phyloP scores from a whole-genome alignment of 371 early-diverging fungal genomes.

The Rhizopus delemar region DNA sequence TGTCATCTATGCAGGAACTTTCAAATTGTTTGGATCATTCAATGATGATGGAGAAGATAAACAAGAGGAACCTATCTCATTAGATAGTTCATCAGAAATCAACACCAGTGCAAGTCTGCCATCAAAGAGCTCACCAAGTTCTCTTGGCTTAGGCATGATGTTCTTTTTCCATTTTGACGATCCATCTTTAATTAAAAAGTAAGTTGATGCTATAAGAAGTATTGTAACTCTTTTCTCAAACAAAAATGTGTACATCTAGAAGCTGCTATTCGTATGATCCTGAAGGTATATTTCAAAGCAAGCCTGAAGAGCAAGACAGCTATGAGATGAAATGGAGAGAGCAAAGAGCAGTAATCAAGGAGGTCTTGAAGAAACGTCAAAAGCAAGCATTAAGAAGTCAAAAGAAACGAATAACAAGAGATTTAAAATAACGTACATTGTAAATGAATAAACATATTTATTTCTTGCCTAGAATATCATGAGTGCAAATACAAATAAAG shows the following conservation, averaged over 20 bases:
- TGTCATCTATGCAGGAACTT: slow-evolving; percentile 26
- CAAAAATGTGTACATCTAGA: slow-evolving; percentile 17
- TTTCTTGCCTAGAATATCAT: neutral
- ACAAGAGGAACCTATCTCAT: slow-evolving; percentile 18
- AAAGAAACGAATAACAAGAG: slow-evolving; percentile 22
- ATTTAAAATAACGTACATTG: slow-evolving; percentile 14
- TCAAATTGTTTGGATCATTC: slow-evolving; percentile 56
- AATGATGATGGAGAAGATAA: slow-evolving; percentile 24
- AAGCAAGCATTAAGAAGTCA: slow-evolving; percentile 32
- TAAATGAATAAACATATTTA: neutral
- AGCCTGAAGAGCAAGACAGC: slow-evolving; percentile 25
- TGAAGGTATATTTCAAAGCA: slow-evolving; percentile 42
- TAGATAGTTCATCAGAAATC: slow-evolving; percentile 8
- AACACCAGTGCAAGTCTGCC: slow-evolving; percentile 10
- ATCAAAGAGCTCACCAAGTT: slow-evolving; percentile 20
- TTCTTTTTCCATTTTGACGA: slow-evolving; percentile 49
- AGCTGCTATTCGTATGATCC: slow-evolving; percentile 48
- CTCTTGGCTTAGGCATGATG: slow-evolving; percentile 36
- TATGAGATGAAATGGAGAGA: slow-evolving; percentile 37
- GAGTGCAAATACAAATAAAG: too few relatives aligned
- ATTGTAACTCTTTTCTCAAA: neutral
- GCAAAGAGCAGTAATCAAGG: slow-evolving; percentile 29
- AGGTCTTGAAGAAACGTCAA: slow-evolving; percentile 39
- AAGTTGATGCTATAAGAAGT: slow-evolving; percentile 3
- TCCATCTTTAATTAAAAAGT: slow-evolving; percentile 41